Evolutionary conservation across 2,329 filamentous ascomycete genomes (phyloP).

Genomic region (Colletotrichum trifolii): DNA sequence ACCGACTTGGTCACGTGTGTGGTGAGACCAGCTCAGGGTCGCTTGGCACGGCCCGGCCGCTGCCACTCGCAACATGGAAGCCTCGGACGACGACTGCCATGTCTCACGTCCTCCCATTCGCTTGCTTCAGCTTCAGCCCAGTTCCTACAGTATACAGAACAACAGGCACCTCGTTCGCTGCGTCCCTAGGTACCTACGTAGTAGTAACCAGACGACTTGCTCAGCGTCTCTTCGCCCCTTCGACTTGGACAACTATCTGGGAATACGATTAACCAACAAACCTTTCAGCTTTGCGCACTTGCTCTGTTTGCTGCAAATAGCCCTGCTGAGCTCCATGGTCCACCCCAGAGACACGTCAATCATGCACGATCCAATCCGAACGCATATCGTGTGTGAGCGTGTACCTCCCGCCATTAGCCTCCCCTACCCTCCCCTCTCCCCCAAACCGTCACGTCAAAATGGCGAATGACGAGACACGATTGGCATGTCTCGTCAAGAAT

Average conservation of each 20-base stretch:
- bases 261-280: background rate
- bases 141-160: too few relatives aligned
- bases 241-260: too few relatives aligned
- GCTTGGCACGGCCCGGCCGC: conserved; percentile 20
- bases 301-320: conserved; percentile 18
- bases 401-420: background rate
- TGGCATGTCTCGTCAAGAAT: background rate
- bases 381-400: background rate
- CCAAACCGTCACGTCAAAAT: background rate
- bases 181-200: too few relatives aligned
- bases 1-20: background rate
- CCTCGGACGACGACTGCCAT: background rate
- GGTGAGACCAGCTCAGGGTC: conserved; percentile 16
- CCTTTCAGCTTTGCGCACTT: background rate
- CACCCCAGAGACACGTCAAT: conserved; percentile 34
- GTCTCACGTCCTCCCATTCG: background rate
- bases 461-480: background rate
- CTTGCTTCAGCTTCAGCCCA: background rate
- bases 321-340: conserved; percentile 13
- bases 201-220: too few relatives aligned
- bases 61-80: conserved; percentile 7
- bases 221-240: too few relatives aligned
- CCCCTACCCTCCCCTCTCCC: background rate
- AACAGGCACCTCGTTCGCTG: too few relatives aligned
- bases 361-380: conserved; percentile 19